Percentiles rank a stretch among this genome's conserved stretches.
These are phyloP conservation scores for Kregervanrija fluxuum DNA, from an alignment of 805 yeast genomes.

Conservation along the genomic window DNA sequence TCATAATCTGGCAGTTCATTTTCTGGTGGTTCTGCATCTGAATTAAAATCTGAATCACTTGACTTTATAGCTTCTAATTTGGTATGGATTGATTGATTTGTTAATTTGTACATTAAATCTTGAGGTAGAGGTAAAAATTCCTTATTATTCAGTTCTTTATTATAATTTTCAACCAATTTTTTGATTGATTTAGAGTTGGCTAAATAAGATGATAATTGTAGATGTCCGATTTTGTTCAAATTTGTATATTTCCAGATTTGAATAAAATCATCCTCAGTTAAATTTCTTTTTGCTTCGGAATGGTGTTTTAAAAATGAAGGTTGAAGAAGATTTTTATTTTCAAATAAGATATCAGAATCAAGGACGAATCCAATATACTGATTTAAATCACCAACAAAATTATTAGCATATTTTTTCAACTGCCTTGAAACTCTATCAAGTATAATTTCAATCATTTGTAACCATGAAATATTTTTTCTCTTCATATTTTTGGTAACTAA, in stretches of 20 bases:
- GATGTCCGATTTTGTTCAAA: neutral
- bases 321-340: neutral
- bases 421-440: slow-evolving; percentile 1
- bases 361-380: slow-evolving; percentile 5
- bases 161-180: slow-evolving; percentile 1
- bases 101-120: slow-evolving; percentile 1
- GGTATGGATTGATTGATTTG: slow-evolving; percentile 1
- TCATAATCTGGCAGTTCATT: slow-evolving; percentile 5
- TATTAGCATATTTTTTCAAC: neutral
- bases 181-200: slow-evolving; percentile 2
- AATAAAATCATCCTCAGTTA: slow-evolving; percentile 3
- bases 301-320: neutral
- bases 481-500: slow-evolving; percentile 3
- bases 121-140: slow-evolving; percentile 2
- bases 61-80: neutral
- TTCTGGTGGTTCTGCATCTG: neutral
- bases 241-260: slow-evolving; percentile 6
- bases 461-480: slow-evolving; percentile 5
- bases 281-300: slow-evolving; percentile 1
- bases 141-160: neutral
- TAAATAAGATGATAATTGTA: slow-evolving; percentile 3
- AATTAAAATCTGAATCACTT: neutral
- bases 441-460: neutral
- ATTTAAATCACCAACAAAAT: slow-evolving; percentile 4
- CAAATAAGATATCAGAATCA: slow-evolving; percentile 5